A percentile compares a stretch with the other conserved stretches of the same genome.
phyloP scores from a whole-genome alignment of 2,329 filamentous ascomycete species.

The Claviceps paspali region DNA sequence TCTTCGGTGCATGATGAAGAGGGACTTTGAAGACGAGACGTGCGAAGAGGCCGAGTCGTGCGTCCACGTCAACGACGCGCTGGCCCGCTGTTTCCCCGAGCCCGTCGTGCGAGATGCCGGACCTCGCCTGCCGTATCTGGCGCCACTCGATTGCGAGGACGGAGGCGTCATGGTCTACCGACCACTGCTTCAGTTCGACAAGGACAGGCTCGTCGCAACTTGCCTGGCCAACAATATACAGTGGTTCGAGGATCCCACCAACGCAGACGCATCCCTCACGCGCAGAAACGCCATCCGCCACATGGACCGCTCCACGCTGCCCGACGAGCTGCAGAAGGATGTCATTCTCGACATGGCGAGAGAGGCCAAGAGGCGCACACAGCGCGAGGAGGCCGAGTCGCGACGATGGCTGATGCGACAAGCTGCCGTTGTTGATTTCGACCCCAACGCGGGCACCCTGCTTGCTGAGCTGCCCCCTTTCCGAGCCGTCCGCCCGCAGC shows the following conservation, averaged over 20 bases:
- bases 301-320: conserved; percentile 45
- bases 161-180: conserved; percentile 54
- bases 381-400: conserved; percentile 34
- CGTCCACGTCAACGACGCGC: conserved; percentile 10
- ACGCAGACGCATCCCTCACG: conserved; percentile 62
- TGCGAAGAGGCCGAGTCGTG: conserved; percentile 7
- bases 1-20: conserved; percentile 15
- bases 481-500: not conserved
- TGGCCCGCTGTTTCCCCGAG: conserved; percentile 16
- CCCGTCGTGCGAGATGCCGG: conserved; percentile 8
- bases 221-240: conserved; percentile 51
- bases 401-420: conserved; percentile 35
- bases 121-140: conserved; percentile 16
- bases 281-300: conserved; percentile 66
- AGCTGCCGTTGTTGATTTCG: conserved; percentile 29
- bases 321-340: conserved; percentile 50
- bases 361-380: conserved; percentile 29
- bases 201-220: conserved; percentile 58
- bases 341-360: conserved; percentile 46
- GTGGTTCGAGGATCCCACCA: conserved; percentile 82
- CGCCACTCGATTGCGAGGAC: conserved; percentile 33
- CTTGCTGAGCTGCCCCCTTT: conserved; percentile 29
- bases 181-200: conserved; percentile 55
- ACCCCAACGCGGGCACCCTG: conserved; percentile 32
- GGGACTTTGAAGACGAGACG: conserved; percentile 13